Evolutionary conservation across 306 rosid species (phyloP).

Genomic region (Prunus kanzakura): DNA sequence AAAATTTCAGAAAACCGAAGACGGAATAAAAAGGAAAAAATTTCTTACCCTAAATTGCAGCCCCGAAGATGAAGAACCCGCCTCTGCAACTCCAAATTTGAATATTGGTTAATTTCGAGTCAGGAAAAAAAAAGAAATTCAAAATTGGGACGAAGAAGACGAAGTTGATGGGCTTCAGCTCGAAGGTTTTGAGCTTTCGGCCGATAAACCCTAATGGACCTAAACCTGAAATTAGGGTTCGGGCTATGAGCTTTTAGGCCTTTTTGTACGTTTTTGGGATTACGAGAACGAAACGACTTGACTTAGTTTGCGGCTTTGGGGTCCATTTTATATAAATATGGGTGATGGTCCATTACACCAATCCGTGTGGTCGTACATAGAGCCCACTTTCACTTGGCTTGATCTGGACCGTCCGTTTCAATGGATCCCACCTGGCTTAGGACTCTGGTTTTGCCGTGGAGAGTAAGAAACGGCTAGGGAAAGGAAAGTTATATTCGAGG

Average conservation of each 20-base stretch:
- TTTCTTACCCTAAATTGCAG: conserved; percentile 15
- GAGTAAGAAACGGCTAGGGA: not conserved
- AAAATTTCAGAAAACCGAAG: not conserved
- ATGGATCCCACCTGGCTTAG: not conserved
- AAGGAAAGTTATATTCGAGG: too few relatives aligned
- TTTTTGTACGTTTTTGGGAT: not conserved
- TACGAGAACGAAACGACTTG: not conserved
- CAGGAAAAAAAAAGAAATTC: not conserved
- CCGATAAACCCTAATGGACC: conserved; percentile 53
- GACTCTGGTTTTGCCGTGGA: not conserved
- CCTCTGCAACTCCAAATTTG: conserved; percentile 4
- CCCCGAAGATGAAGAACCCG: not conserved
- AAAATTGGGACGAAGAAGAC: conserved; percentile 28
- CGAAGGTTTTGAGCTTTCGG: conserved; percentile 27
- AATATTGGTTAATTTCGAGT: not conserved
- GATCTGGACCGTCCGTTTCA: conserved; percentile 11
- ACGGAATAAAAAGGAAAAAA: not conserved
- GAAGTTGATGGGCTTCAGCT: conserved; percentile 46
- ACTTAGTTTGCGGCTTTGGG: not conserved
- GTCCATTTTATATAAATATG: not conserved
- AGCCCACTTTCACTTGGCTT: not conserved
- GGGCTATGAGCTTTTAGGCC: conserved; percentile 30
- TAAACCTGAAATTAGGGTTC: conserved; percentile 19
- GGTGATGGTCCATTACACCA: not conserved
- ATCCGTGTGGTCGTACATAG: not conserved